Evolutionary conservation across 768 basidiomycete species (phyloP), one percentile per base, ranked within the genome.

Genomic region (Boletus rubroflammeus): DNA sequence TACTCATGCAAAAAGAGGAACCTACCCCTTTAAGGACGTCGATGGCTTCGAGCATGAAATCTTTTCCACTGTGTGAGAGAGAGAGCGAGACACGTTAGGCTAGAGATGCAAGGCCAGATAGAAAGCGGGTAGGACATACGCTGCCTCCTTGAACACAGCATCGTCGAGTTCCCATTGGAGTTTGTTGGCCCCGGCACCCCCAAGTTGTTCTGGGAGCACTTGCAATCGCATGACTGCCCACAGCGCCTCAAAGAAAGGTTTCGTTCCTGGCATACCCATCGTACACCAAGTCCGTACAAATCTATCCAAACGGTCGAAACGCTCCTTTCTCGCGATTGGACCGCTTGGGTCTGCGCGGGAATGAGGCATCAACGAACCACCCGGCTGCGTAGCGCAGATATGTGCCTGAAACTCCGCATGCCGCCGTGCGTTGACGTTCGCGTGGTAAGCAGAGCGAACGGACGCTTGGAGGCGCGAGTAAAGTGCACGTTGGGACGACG

Each of bases 111-210:
- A 53, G 25, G 25, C 5, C 26, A 38, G 50, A 51, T 40, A 58
- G 50, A 56, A 55, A 31, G 51, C 42, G 43, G 26, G 50, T 47
- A 31, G 35, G 32, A 82, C 93, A 77, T 78, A 93, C 93, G 90
- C 93, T 59, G 92, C 83, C 73, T 96, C 93, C 66, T 93, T 88
- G 74, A 95, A 92, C 15, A 95, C 90, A 19, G 92, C 92, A 75
- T 96, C 93, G 69, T 96, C 93, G 21, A 95, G 76, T 75, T 93
- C 90, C 93, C 93, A 96, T 62, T 88, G 81, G 50, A 95, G 84
- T 62, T 81, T 76, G 62, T 75, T 76, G 31, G 71, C 69, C 43
- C 91, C 93, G 32, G 89, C 88, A 50, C 93, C 93, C 43, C 93
- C 92, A 38, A 91, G 76, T 42, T 81, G 79, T 65, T 85, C 83